phyloP scores from a whole-genome alignment of 768 basidiomycete genomes.

The Boletellus sp. region DNA sequence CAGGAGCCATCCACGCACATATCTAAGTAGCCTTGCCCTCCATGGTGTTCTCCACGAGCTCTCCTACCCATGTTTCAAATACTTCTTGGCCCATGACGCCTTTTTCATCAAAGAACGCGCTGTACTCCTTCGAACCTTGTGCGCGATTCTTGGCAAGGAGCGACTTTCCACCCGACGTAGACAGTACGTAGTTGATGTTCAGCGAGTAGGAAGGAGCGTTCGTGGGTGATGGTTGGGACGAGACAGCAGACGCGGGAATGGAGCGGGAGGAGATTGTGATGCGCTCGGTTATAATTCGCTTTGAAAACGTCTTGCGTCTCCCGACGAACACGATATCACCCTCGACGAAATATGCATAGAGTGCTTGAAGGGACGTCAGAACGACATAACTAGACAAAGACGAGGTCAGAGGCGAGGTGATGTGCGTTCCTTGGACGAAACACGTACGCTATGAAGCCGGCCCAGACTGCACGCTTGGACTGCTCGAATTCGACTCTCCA shows the following conservation, averaged over 20 bases:
- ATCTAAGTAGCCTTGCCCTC: slow-evolving; percentile 54
- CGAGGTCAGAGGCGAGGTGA: slow-evolving; percentile 3
- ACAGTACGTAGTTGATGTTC: slow-evolving; percentile 66
- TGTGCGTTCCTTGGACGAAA: slow-evolving; percentile 5
- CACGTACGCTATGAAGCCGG: slow-evolving; percentile 73
- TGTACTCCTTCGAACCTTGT: slow-evolving; percentile 54
- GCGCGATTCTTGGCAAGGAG: slow-evolving; percentile 70
- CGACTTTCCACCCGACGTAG: slow-evolving; percentile 82
- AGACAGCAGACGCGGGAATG: slow-evolving; percentile 37
- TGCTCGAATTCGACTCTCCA: slow-evolving; percentile 87
- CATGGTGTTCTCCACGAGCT: slow-evolving; percentile 68
- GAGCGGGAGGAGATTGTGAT: slow-evolving; percentile 76
- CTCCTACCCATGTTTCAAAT: slow-evolving; percentile 78
- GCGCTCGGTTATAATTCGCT: slow-evolving; percentile 89
- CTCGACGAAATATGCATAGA: slow-evolving; percentile 86
- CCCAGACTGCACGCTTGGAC: slow-evolving; percentile 76
- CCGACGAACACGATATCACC: slow-evolving; percentile 83
- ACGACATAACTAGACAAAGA: slow-evolving; percentile 58
- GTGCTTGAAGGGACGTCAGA: slow-evolving; percentile 66
- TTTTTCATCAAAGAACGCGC: slow-evolving; percentile 75
- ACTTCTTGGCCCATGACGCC: slow-evolving; percentile 73
- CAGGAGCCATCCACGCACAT: slow-evolving; percentile 2
- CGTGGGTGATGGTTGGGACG: slow-evolving; percentile 26
- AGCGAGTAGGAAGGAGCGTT: slow-evolving; percentile 67
- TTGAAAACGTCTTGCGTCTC: slow-evolving; percentile 85